Evolutionary conservation across 1,284 basidiomycete genomes (phyloP).

Genomic region (Pyrrhoderma noxium): DNA sequence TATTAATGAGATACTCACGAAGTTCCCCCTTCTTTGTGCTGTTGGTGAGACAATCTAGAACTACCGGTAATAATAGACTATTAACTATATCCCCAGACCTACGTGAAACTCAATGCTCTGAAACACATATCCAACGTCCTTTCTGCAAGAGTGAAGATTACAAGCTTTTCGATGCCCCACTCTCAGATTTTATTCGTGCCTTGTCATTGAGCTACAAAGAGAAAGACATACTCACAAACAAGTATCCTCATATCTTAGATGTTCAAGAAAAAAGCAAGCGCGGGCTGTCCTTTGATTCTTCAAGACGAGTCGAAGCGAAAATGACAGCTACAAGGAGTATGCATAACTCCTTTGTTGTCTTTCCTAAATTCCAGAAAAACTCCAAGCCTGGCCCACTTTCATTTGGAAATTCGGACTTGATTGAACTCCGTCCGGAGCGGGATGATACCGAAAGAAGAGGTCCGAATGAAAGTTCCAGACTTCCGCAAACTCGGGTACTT

Average conservation of each 20-base stretch:
- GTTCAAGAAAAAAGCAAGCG: conserved; percentile 1
- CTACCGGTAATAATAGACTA: background rate
- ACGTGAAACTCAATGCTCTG: conserved; percentile 8
- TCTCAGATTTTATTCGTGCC: conserved; percentile 4
- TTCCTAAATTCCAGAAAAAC: conserved; percentile 1
- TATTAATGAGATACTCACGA: conserved; percentile 33
- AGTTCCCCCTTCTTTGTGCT: conserved; percentile 48
- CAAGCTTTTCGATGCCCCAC: conserved; percentile 2
- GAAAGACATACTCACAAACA: background rate
- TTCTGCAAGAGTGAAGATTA: conserved; percentile 1
- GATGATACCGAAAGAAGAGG: background rate
- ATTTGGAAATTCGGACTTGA: conserved; percentile 8
- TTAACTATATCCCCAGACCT: conserved; percentile 5
- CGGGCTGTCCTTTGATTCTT: background rate
- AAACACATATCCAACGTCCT: conserved; percentile 1
- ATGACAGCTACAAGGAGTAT: background rate
- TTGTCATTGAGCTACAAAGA: background rate
- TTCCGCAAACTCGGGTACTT: too few relatives aligned
- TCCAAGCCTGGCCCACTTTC: background rate
- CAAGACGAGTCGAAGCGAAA: background rate
- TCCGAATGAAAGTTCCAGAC: background rate
- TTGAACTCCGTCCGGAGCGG: background rate
- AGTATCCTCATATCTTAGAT: conserved; percentile 2
- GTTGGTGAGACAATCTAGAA: conserved; percentile 38
- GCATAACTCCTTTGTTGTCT: conserved; percentile 14